Evolutionary conservation across 2,329 filamentous ascomycete genomes (phyloP), one percentile per base, ranked within the genome.

Genomic region (Colletotrichum plurivorum): DNA sequence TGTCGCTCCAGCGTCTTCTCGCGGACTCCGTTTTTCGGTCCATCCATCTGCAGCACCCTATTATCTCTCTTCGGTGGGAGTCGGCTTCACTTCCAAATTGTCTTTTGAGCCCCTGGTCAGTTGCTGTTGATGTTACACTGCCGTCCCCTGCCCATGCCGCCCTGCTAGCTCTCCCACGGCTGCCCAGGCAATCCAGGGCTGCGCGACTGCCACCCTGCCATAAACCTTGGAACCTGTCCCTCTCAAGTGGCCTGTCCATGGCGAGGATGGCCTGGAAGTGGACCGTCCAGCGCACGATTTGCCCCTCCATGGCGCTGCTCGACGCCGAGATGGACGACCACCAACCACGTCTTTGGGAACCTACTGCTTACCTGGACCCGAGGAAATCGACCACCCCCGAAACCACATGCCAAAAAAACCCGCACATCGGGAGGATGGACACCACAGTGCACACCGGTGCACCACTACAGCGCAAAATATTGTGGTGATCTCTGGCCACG

Each of bases 361-460:
- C 31, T 36, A 36, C 31, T 36, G 10, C 31, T 10, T 36, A 10
- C 31, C 31, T 36, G 8, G 31, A 36, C 31, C 31, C 10, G 31
- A 36, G 31, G 10, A 36, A 54, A 46, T 16, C 43, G 25, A 13
- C 12, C 16, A 25, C 36, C 25, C 20, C 46, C 20, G 16, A 31
- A 69, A 71, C 72, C 72, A 73, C 71, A 75, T 73, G 74, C 72
- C 73, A 73, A 69, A 71, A 72, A 73, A 72, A 62, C 72, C 56
- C 73, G 66, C 72, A 72, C 53, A 45, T 53, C 49, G 56, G 27
- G 27, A 36, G 27, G n/a, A 25, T 18, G 16, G 12, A 62, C 22
- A 46, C 36, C 22, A 49, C 27, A 49, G 27, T 15, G 27, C 22
- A 49, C 27, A 56, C 43, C 18, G 27, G 39, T 66, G 45, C 48